Conservation (phyloP, 164 flowering plant species). For the Nelumbo lutea region DNA sequence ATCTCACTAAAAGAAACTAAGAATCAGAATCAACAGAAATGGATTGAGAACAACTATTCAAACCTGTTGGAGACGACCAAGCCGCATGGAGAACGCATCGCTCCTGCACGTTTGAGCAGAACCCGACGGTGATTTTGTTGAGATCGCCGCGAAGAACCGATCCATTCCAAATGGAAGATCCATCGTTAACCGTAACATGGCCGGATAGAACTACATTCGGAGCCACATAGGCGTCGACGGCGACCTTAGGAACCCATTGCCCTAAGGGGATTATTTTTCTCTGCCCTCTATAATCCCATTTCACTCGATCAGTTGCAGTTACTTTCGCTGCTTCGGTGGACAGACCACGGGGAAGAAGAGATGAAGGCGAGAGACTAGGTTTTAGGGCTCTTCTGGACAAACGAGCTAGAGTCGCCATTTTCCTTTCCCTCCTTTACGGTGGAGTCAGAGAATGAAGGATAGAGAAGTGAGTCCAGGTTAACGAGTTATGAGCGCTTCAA, state of each 20-base stretch:
- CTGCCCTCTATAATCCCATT: slow-evolving; percentile 98
- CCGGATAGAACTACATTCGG: slow-evolving; percentile 97
- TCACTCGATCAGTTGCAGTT: slow-evolving; percentile 56
- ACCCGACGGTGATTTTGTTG: slow-evolving; percentile 88
- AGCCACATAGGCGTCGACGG: slow-evolving; percentile 96
- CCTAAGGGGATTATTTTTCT: slow-evolving; percentile 79
- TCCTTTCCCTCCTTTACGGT: background rate
- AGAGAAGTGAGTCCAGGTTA: background rate
- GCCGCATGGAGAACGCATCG: slow-evolving; percentile 93
- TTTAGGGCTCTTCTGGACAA: slow-evolving; percentile 32
- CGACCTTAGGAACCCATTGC: slow-evolving; percentile 91
- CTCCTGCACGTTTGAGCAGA: slow-evolving; percentile 92
- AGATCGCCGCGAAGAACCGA: slow-evolving; percentile 93
- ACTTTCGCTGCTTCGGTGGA: slow-evolving; percentile 22
- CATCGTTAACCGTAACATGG: slow-evolving; percentile 81
- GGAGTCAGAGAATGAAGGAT: no score
- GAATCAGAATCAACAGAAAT: background rate
- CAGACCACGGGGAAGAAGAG: slow-evolving; percentile 21
- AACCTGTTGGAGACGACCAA: slow-evolving; percentile 96
- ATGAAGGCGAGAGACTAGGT: slow-evolving; percentile 16
- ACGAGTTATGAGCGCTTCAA: background rate
- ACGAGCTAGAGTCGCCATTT: slow-evolving; percentile 42
- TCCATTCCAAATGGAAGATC: slow-evolving; percentile 95
- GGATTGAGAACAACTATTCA: background rate
- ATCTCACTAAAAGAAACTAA: background rate